A percentile compares a stretch with the other conserved stretches of the same genome.
phyloP scores from a whole-genome alignment of 257 asterid genomes.

The Eucommia ulmoides region DNA sequence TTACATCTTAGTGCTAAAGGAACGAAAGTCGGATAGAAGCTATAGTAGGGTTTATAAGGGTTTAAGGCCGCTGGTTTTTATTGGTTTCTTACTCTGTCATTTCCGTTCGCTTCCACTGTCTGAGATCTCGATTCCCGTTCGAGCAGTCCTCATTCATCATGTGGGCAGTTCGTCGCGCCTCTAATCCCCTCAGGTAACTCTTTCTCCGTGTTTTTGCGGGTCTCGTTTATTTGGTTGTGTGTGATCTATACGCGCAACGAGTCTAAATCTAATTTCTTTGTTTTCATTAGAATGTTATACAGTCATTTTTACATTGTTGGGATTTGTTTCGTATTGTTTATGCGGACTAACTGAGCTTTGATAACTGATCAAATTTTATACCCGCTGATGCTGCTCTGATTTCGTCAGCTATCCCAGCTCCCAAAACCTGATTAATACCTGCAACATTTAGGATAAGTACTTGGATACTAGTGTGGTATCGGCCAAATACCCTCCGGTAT shows the following conservation, averaged over 20 bases:
- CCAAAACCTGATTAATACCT: background rate
- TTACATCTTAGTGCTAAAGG: too few species aligned
- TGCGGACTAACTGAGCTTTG: too few species aligned
- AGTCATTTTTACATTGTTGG: background rate
- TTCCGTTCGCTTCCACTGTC: slow-evolving; percentile 1
- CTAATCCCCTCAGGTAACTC: slow-evolving; percentile 42
- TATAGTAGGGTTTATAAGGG: slow-evolving; percentile 42
- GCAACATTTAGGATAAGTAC: background rate
- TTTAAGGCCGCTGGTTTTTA: slow-evolving; percentile 12
- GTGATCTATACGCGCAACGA: background rate
- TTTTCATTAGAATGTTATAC: background rate
- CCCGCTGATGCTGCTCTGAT: background rate
- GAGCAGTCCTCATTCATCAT: slow-evolving; percentile 12
- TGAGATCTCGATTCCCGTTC: background rate
- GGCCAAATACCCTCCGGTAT: too few species aligned
- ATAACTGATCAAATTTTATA: background rate
- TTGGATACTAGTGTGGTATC: background rate
- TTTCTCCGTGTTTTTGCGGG: slow-evolving; percentile 1
- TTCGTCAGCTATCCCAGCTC: background rate
- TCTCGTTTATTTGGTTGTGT: background rate
- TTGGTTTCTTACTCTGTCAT: background rate
- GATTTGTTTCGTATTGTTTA: background rate
- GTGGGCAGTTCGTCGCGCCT: slow-evolving; percentile 67
- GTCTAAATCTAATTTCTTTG: background rate
- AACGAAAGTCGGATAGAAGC: too few species aligned